Percentiles rank a stretch among this genome's conserved stretches.
phyloP scores from a whole-genome alignment of 2,329 filamentous ascomycete genomes.

The Verticillium dahliae region DNA sequence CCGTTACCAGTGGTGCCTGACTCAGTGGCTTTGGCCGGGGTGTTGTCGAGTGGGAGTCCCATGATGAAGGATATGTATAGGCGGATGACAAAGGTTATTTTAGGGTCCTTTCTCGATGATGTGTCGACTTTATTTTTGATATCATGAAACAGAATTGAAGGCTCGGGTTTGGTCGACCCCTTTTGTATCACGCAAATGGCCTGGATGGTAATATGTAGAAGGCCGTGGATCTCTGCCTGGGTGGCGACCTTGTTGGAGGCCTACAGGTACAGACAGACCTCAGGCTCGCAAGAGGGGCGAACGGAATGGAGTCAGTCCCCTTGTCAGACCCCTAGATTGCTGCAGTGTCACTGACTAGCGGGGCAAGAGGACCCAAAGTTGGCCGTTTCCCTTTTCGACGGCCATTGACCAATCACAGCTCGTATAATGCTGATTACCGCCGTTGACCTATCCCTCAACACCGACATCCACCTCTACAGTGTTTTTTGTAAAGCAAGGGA shows the following conservation, averaged over 20 bases:
- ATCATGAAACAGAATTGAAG: too few species aligned
- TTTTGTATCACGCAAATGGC: slow-evolving; percentile 7
- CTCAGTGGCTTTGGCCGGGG: not conserved
- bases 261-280: too few species aligned
- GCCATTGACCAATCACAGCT: not conserved
- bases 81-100: not conserved
- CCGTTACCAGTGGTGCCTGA: not conserved
- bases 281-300: not conserved
- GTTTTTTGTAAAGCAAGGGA: not conserved
- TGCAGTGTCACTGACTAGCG: not conserved
- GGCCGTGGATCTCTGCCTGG: not conserved
- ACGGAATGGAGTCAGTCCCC: not conserved
- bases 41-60: slow-evolving; percentile 17
- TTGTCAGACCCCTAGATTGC: too few species aligned
- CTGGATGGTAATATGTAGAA: not conserved
- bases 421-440: not conserved
- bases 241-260: not conserved
- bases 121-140: too few species aligned
- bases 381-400: not conserved
- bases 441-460: not conserved
- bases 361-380: not conserved
- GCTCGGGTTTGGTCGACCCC: not conserved
- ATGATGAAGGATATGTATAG: slow-evolving; percentile 12
- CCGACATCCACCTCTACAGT: not conserved
- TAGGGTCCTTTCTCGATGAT: too few species aligned